A percentile compares a stretch with the other conserved stretches of the same genome.
Evolutionary conservation across 2,329 filamentous ascomycete species (phyloP).

Genomic region (Rhexocercosporidium sp.): DNA sequence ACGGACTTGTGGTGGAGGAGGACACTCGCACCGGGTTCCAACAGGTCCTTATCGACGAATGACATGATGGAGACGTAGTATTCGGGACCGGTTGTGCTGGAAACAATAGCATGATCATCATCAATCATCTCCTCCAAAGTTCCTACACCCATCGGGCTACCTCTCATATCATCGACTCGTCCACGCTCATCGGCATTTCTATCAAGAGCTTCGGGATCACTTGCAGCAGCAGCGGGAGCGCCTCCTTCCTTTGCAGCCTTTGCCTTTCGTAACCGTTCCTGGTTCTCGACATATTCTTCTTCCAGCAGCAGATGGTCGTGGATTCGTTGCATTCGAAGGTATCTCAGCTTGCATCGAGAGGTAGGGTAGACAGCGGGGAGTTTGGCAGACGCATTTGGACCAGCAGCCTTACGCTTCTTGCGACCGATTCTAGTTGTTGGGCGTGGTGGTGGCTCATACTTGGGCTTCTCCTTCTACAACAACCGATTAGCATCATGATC

Average conservation of each 20-base stretch:
- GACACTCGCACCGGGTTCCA: slow-evolving; percentile 95
- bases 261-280: slow-evolving; percentile 91
- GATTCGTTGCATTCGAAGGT: slow-evolving; percentile 97
- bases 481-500: slow-evolving; percentile 28
- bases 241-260: slow-evolving; percentile 78
- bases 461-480: slow-evolving; percentile 95
- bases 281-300: slow-evolving; percentile 99
- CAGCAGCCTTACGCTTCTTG: slow-evolving; percentile 97
- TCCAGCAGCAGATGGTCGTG: slow-evolving; percentile 97
- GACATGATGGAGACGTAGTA: slow-evolving; percentile 99
- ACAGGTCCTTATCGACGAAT: slow-evolving; percentile 97
- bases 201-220: slow-evolving; percentile 77
- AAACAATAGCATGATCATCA: slow-evolving; percentile 98
- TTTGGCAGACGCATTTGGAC: slow-evolving; percentile 93
- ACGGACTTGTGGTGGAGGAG: slow-evolving; percentile 97
- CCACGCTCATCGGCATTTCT: slow-evolving; percentile 93
- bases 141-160: slow-evolving; percentile 97
- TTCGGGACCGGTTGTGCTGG: slow-evolving; percentile 94
- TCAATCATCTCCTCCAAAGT: slow-evolving; percentile 99
- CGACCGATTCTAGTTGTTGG: slow-evolving; percentile 96
- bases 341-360: slow-evolving; percentile 94
- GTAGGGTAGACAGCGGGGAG: slow-evolving; percentile 93
- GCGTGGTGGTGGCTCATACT: slow-evolving; percentile 97
- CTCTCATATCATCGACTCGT: slow-evolving; percentile 96
- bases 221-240: slow-evolving; percentile 59